Conservation (phyloP, 257 asterid species). For the Nicotiana benthamiana region DNA sequence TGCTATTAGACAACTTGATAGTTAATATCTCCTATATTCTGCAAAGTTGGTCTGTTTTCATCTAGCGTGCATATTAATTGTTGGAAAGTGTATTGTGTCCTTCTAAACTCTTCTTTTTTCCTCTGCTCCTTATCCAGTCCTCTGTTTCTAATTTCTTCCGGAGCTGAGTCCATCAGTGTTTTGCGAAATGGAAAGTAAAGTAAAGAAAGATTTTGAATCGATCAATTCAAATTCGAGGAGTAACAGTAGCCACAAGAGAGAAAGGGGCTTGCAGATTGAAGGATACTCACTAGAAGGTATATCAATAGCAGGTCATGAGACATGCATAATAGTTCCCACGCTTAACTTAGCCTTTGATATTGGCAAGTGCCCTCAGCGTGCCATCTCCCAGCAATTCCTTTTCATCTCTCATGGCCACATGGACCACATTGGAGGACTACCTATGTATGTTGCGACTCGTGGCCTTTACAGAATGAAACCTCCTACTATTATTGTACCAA, state of each 20-base stretch:
- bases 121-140: not conserved
- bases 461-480: slow-evolving; percentile 75
- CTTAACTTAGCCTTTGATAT: slow-evolving; percentile 84
- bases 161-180: not conserved
- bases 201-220: not conserved
- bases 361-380: slow-evolving; percentile 97
- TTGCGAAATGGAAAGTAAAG: not conserved
- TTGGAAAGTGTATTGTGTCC: not conserved
- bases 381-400: slow-evolving; percentile 82
- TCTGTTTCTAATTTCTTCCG: not conserved
- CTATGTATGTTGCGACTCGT: slow-evolving; percentile 97
- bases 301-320: slow-evolving; percentile 96
- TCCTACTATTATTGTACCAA: slow-evolving; percentile 85
- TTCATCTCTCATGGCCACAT: slow-evolving; percentile 98
- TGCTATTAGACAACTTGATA: not conserved
- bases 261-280: slow-evolving; percentile 49
- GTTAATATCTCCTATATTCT: not conserved
- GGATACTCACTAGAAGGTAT: slow-evolving; percentile 67
- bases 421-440: slow-evolving; percentile 97
- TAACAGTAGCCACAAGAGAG: slow-evolving; percentile 32
- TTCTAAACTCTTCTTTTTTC: not conserved
- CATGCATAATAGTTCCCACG: slow-evolving; percentile 72
- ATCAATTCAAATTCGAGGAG: slow-evolving; percentile 14
- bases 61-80: not conserved
- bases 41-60: not conserved